Evolutionary conservation across 208 protist species (phyloP).

Genomic region (Crithidia fasciculata): DNA sequence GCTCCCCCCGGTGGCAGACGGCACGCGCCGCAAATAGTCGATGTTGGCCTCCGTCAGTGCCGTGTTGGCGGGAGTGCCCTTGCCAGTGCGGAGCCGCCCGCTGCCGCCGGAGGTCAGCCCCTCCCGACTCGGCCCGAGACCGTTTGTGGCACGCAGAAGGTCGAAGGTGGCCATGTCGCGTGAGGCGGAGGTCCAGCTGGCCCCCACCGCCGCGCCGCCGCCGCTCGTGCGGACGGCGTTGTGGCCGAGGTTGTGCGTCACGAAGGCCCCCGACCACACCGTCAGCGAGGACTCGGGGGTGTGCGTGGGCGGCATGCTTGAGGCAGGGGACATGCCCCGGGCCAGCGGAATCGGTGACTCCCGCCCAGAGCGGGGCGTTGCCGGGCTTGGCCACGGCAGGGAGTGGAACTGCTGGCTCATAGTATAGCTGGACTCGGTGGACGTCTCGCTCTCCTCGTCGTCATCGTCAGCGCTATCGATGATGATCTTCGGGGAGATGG

Average conservation of each 20-base stretch:
- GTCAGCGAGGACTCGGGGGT: conserved; percentile 29
- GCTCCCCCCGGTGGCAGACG: neutral
- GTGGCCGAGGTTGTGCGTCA: conserved; percentile 12
- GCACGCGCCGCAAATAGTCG: conserved; percentile 7
- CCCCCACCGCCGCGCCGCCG: neutral
- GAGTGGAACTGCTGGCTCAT: conserved; percentile 24
- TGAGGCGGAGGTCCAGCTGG: neutral
- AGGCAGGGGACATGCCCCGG: conserved; percentile 16
- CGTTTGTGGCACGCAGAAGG: conserved; percentile 8
- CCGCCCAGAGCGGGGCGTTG: neutral
- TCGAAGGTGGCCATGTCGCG: conserved; percentile 19
- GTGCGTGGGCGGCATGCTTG: conserved; percentile 12
- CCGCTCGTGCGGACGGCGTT: neutral
- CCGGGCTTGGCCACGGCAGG: conserved; percentile 25
- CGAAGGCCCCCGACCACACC: conserved; percentile 29
- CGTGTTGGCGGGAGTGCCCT: neutral
- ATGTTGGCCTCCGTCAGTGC: conserved; percentile 21
- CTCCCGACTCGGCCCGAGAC: neutral
- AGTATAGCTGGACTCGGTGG: conserved; percentile 19
- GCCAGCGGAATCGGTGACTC: conserved; percentile 1
- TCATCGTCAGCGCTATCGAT: conserved; percentile 14
- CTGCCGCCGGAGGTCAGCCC: neutral
- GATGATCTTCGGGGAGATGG: neutral
- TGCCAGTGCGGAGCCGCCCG: neutral
- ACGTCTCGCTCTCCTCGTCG: conserved; percentile 22